Conservation (phyloP, 2,329 filamentous ascomycete species). For the Paraconiothyrium brasiliense region DNA sequence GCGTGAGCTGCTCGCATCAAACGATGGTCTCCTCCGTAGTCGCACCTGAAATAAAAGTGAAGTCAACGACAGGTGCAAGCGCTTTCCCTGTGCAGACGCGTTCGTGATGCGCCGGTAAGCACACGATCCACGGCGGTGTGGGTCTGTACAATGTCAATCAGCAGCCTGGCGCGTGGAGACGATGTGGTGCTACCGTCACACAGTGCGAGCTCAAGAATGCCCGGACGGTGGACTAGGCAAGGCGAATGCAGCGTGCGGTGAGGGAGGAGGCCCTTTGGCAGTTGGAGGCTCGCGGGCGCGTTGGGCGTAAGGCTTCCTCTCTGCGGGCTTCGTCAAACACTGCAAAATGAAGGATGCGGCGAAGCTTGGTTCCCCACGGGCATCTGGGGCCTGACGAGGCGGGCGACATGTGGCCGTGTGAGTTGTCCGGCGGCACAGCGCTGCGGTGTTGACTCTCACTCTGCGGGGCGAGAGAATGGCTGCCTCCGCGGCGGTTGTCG, state of each 20-base stretch:
- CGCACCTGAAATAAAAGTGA: conserved; percentile 21
- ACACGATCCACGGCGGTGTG: conserved; percentile 15
- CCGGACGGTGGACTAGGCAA: neutral
- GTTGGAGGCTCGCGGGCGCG: conserved; percentile 22
- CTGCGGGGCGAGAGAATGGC: neutral
- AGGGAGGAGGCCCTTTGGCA: neutral
- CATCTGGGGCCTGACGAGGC: conserved; percentile 19
- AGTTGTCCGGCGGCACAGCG: conserved; percentile 11
- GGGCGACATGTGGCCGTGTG: conserved; percentile 9
- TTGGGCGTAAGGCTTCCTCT: conserved; percentile 13
- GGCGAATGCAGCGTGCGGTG: conserved; percentile 1
- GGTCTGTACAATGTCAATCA: neutral
- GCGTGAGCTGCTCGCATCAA: conserved; percentile 25
- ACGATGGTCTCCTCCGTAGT: conserved; percentile 21
- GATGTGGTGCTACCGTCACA: conserved; percentile 7
- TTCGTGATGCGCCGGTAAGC: conserved; percentile 26
- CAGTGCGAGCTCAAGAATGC: conserved; percentile 7
- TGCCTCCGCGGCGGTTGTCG: conserved; percentile 1
- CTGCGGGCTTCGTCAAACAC: conserved; percentile 14
- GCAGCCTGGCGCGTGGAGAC: conserved; percentile 9
- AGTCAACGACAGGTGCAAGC: conserved; percentile 20
- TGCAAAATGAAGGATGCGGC: conserved; percentile 23
- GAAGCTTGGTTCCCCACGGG: conserved; percentile 13
- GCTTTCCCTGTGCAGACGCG: conserved; percentile 13
- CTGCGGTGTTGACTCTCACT: conserved; percentile 18